These are phyloP conservation scores for Fusarium sp. DNA, from an alignment of 2,329 filamentous ascomycete species.

Conservation along the genomic window DNA sequence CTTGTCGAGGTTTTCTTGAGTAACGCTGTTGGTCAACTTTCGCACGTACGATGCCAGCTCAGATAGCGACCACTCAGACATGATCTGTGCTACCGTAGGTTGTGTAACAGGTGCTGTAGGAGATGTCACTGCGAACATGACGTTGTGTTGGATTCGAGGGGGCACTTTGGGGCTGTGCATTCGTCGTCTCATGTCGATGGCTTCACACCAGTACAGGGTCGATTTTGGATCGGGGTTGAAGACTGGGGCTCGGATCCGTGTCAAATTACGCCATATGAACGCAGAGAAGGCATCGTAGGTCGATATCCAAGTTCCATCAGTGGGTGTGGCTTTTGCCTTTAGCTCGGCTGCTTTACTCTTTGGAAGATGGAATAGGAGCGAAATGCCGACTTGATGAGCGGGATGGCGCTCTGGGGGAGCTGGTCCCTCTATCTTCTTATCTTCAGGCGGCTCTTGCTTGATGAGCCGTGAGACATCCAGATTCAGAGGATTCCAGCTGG, in stretches of 20 bases:
- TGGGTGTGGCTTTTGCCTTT: conserved; percentile 54
- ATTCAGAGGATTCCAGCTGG: conserved; percentile 54
- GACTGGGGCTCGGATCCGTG: conserved; percentile 52
- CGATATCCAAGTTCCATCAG: conserved; percentile 58
- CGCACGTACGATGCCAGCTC: conserved; percentile 56
- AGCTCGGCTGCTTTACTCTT: conserved; percentile 58
- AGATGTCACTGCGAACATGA: conserved; percentile 50
- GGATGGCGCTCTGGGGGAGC: conserved; percentile 48
- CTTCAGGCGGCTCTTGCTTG: conserved; percentile 46
- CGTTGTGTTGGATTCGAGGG: conserved; percentile 54
- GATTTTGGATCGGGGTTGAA: conserved; percentile 51
- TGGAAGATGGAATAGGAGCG: conserved; percentile 59
- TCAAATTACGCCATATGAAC: conserved; percentile 57
- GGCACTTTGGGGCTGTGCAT: conserved; percentile 53
- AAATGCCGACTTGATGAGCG: conserved; percentile 41
- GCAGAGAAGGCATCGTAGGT: conserved; percentile 62
- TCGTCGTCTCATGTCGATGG: conserved; percentile 56
- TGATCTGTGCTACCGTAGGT: conserved; percentile 52
- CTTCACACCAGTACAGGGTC: conserved; percentile 54
- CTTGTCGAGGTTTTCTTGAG: conserved; percentile 50
- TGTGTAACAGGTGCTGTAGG: conserved; percentile 45
- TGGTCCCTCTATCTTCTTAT: conserved; percentile 52
- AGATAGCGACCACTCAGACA: conserved; percentile 54
- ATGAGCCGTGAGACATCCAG: conserved; percentile 55
- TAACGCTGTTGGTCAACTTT: conserved; percentile 53